phyloP scores from a whole-genome alignment of 1,139 yeast species.

The Suhomyces wounanorum region DNA sequence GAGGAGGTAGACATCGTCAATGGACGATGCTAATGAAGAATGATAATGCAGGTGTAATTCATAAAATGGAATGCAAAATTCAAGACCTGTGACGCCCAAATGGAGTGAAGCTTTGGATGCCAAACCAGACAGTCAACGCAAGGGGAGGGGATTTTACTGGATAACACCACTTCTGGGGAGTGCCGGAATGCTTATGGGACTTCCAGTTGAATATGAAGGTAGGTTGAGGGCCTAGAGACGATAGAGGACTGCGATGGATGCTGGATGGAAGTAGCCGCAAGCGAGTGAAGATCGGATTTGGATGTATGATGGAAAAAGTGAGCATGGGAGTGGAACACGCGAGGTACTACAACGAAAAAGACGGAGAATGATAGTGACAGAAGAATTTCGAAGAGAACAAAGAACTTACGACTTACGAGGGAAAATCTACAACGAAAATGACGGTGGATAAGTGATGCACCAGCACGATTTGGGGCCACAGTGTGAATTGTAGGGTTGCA shows the following conservation, averaged over 20 bases:
- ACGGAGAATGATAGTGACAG: too few relatives aligned
- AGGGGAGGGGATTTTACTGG: background rate
- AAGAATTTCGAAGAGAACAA: too few relatives aligned
- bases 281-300: slow-evolving; percentile 4
- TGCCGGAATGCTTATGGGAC: background rate
- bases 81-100: background rate
- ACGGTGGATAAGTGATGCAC: too few relatives aligned
- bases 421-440: too few relatives aligned
- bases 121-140: background rate
- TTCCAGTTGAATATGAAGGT: background rate
- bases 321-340: background rate
- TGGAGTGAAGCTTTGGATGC: background rate
- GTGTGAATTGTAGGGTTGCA: too few relatives aligned
- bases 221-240: background rate
- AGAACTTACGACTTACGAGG: background rate
- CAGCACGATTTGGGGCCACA: too few relatives aligned
- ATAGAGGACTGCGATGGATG: background rate
- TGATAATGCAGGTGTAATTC: slow-evolving; percentile 1
- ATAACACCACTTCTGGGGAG: background rate
- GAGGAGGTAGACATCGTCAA: slow-evolving; percentile 10
- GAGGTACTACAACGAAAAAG: background rate
- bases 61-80: slow-evolving; percentile 6
- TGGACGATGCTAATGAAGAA: slow-evolving; percentile 2
- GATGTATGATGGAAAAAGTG: background rate
- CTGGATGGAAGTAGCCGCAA: slow-evolving; percentile 7